Conservation (phyloP, 2,329 filamentous ascomycete genomes). For the Diaporthe nobilis region DNA sequence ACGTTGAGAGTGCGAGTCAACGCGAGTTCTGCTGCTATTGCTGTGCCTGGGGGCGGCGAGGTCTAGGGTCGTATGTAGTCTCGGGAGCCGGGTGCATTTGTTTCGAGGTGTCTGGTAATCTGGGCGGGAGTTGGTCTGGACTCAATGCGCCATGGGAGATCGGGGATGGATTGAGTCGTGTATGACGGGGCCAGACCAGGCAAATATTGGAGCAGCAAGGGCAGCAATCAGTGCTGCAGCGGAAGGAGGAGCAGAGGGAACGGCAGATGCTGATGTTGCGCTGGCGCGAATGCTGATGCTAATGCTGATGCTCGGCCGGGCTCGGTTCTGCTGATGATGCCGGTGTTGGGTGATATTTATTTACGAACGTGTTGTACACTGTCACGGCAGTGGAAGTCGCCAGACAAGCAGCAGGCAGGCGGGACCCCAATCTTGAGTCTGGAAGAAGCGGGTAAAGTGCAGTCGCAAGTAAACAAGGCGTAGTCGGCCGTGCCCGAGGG, state of each 20-base stretch:
- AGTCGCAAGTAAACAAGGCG: constrained; percentile 18
- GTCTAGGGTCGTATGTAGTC: neutral
- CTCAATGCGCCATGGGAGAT: constrained; percentile 28
- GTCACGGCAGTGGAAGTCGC: neutral
- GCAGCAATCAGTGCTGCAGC: neutral
- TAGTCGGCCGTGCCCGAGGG: neutral
- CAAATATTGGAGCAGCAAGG: neutral
- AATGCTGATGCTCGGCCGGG: neutral
- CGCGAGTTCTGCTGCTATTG: neutral
- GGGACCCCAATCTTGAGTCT: neutral
- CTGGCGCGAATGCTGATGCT: constrained; percentile 16
- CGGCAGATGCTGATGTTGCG: neutral
- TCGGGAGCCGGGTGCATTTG: constrained; percentile 16
- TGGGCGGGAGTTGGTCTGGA: neutral
- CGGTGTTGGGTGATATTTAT: neutral
- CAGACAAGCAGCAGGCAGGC: neutral
- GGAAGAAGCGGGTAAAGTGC: neutral
- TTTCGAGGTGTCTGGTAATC: constrained; percentile 12
- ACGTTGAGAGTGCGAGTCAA: constrained; percentile 13
- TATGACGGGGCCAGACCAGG: constrained; percentile 1
- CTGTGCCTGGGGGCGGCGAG: neutral
- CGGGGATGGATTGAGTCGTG: constrained; percentile 26
- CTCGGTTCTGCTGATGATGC: neutral
- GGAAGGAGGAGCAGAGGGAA: neutral
- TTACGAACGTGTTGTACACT: neutral